Base-by-base conservation (phyloP, 2,329 filamentous ascomycete species). In the Fusarium annulatum region DNA sequence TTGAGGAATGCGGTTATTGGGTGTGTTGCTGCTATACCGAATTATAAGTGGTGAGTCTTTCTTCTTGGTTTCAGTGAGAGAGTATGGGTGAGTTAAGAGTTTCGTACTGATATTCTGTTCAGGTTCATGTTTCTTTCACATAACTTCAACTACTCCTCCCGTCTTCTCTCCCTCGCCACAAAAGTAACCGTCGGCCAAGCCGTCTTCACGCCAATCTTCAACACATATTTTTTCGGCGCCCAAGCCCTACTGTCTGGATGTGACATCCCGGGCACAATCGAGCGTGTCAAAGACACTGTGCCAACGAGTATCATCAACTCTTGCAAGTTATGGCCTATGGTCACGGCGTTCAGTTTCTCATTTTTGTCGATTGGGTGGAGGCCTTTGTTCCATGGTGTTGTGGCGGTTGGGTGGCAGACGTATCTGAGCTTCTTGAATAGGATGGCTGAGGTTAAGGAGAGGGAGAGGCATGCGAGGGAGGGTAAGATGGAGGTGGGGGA, bases 391-490 rank as follows among this genome's bases (percentile, higher is more conserved):
- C 90, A 92, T 0, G 94, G 93, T 3, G 84, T 92, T 11, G 88
- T 97, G 73, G 94, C 94, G 2, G 92, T 97, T 58, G 93, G 93
- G 0, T 98, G 95, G 95, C 95, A 97, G 87, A 95, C 94, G 2
- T 98, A 97, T 85, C 79, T 98, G 76, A 94, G 91, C 75, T 93
- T 91, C 81, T 82, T 97, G 78, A 97, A 97, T 78, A 88, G 92
- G 77, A 85, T 86, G 70, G 94, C 93, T 4, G 94, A 94, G 80
- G 38, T 76, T 7, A 61, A 77, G 39, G 76, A 78, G 65, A 67
- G 61, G 14, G 19, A 49, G 14, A 53, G 67, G 18, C 67, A 65
- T 16, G 59, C 52, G 19, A 62, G 34, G 5, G 63, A 48, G 19
- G 33, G 58, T 1, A 55, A 28, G 34, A 43, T 42, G 30, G 26